Base-by-base conservation (phyloP, 164 flowering plant species). In the Protea cynaroides region DNA sequence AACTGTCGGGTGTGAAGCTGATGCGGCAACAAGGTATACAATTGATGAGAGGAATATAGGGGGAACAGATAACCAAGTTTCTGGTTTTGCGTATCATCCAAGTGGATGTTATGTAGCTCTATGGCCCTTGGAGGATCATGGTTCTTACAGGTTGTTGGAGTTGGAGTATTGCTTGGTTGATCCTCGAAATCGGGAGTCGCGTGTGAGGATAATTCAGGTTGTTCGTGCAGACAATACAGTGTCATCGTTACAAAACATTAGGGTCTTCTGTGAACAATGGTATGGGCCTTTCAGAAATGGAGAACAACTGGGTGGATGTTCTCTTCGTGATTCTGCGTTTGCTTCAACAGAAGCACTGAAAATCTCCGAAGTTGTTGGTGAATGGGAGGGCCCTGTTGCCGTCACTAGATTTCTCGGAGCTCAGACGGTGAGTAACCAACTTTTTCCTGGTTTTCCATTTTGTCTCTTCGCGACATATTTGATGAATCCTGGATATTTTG, bases 1-100 rank as follows among this genome's bases (percentile, higher is more conserved):
- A 1, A 94, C 99, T 3, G 97, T 94, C 29, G 99, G 97, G 19
- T 94, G 99, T 69, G 99, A 94, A 77, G 99, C 97, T n/a, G 99
- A 94, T 79, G 99, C 99, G 18, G 96, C 97, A 17, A 94, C 96
- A 1, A 78, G 76, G 14, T 69, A 87, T 64, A 77, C 68, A 69
- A 59, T 81, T 15, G 81, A 87, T 65, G 87, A 84, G 75, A 90
- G 86, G 75, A 74, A 61, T 56, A 51, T 87, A 29, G 84, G 82
- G 14, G 83, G 83, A 10, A 47, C 18, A n/a, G 60, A 74, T 23
- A 79, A 67, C 65, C 59, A 65, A 25, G 80, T 71, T 58, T 66
- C 79, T 49, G 82, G 86, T 54, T 93, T 89, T 72, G 87, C 82
- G 0, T 93, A 86, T 74, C 84, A 83, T 44, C 71, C 79, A 5